phyloP scores from a whole-genome alignment of 2,329 filamentous ascomycete species.

The Calonectria pauciramosa region DNA sequence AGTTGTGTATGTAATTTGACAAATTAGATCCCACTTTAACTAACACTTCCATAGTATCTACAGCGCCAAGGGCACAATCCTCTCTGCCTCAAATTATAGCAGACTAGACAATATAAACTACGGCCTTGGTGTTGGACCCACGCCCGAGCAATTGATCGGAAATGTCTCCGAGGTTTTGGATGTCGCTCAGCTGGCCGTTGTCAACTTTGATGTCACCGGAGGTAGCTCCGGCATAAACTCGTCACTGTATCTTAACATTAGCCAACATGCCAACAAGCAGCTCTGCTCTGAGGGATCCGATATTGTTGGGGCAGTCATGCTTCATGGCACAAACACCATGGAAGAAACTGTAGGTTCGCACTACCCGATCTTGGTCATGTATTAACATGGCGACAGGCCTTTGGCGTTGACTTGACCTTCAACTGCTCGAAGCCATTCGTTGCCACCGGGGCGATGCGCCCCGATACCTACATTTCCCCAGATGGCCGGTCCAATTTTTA shows the following conservation, averaged over 20 bases:
- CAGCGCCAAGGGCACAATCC: conserved; percentile 47
- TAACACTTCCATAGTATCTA: conserved; percentile 20
- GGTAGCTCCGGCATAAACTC: conserved; percentile 50
- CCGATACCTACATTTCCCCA: conserved; percentile 30
- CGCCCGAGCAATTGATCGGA: conserved; percentile 44
- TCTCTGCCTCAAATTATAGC: conserved; percentile 52
- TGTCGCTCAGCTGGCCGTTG: conserved; percentile 48
- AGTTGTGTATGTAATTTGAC: conserved; percentile 38
- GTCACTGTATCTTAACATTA: conserved; percentile 50
- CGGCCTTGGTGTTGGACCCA: conserved; percentile 43
- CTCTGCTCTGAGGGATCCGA: conserved; percentile 49
- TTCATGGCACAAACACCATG: conserved; percentile 68
- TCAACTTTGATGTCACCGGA: conserved; percentile 42
- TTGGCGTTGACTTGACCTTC: conserved; percentile 33
- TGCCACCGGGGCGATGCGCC: conserved; percentile 30
- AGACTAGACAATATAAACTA: conserved; percentile 52
- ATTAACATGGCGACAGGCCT: background rate
- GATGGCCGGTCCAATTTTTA: conserved; percentile 36
- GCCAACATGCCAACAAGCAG: conserved; percentile 47
- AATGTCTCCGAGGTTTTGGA: conserved; percentile 50
- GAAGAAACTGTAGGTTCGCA: conserved; percentile 60
- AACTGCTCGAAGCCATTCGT: conserved; percentile 39
- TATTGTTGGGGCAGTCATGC: conserved; percentile 44
- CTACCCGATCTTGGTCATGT: background rate
- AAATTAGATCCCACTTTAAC: conserved; percentile 7